These are phyloP conservation scores for Linum tenue DNA, from an alignment of 345 rosid genomes.

Conservation along the genomic window DNA sequence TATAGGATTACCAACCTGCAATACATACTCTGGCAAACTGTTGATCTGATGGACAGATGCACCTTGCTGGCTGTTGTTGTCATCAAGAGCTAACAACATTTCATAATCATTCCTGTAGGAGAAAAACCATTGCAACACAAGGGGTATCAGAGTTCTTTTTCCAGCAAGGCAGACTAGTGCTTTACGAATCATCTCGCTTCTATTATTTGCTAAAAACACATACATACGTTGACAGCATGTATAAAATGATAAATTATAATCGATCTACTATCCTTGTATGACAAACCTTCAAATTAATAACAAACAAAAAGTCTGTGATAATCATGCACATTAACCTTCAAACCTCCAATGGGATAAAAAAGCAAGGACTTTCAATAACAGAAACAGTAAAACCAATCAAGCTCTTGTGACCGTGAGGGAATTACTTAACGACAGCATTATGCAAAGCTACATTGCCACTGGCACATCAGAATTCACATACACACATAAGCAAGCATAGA, in stretches of 20 bases:
- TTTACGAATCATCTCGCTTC: no score
- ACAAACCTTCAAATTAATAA: no score
- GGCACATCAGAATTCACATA: neutral
- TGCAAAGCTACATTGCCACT: neutral
- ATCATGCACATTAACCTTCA: no score
- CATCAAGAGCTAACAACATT: constrained; percentile 84
- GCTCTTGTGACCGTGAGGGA: neutral
- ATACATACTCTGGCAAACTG: constrained; percentile 66
- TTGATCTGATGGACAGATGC: constrained; percentile 59
- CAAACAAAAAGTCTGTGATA: no score
- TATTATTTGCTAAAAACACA: no score
- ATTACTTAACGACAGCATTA: neutral
- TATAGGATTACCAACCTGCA: constrained; percentile 20
- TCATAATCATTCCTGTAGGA: constrained; percentile 81
- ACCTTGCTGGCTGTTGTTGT: constrained; percentile 48
- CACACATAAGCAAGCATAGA: neutral
- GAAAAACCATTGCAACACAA: neutral
- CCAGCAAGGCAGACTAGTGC: no score
- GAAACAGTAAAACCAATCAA: neutral
- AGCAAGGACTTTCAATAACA: no score
- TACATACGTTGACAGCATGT: no score
- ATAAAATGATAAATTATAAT: no score
- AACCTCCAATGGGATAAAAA: no score
- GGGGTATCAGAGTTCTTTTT: neutral
- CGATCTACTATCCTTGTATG: no score